Evolutionary conservation across 192 early-diverging fungal species (phyloP).

Genomic region (Haplosporangium gracile): DNA sequence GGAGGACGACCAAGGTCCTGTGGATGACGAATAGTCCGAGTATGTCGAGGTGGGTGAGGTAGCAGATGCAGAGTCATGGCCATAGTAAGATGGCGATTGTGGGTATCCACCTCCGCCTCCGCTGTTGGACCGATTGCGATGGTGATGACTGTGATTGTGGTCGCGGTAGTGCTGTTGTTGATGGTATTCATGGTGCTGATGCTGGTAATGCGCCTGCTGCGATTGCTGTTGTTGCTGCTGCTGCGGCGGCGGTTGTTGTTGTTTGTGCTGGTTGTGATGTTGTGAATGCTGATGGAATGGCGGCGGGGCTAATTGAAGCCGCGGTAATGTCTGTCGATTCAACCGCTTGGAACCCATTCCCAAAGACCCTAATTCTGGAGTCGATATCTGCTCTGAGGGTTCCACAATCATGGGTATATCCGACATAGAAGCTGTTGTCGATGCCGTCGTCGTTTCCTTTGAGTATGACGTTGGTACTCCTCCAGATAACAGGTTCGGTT

Average conservation of each 20-base stretch:
- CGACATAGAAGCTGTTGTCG: neutral
- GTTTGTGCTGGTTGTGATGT: neutral
- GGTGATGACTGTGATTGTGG: neutral
- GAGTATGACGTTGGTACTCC: neutral
- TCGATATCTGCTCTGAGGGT: conserved; percentile 17
- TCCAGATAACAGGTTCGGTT: neutral
- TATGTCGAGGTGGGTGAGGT: conserved; percentile 58
- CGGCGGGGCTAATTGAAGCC: conserved; percentile 33
- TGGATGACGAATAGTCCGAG: conserved; percentile 28
- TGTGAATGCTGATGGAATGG: conserved; percentile 32
- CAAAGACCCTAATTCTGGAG: neutral
- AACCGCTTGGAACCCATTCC: conserved; percentile 35
- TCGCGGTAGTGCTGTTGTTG: neutral
- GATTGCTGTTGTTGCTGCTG: neutral
- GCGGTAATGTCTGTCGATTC: conserved; percentile 30
- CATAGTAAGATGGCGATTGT: conserved; percentile 60
- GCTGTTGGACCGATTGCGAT: conserved; percentile 11
- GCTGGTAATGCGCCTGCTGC: neutral
- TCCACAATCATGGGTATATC: conserved; percentile 47
- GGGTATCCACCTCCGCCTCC: neutral
- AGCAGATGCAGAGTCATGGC: conserved; percentile 57
- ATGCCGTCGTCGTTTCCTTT: neutral
- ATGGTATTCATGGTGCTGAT: neutral
- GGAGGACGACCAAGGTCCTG: conserved; percentile 44
- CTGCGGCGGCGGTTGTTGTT: neutral